These are phyloP conservation scores for Fomitiporia mediterranea DNA, from an alignment of 1,284 basidiomycete species.

Conservation along the genomic window DNA sequence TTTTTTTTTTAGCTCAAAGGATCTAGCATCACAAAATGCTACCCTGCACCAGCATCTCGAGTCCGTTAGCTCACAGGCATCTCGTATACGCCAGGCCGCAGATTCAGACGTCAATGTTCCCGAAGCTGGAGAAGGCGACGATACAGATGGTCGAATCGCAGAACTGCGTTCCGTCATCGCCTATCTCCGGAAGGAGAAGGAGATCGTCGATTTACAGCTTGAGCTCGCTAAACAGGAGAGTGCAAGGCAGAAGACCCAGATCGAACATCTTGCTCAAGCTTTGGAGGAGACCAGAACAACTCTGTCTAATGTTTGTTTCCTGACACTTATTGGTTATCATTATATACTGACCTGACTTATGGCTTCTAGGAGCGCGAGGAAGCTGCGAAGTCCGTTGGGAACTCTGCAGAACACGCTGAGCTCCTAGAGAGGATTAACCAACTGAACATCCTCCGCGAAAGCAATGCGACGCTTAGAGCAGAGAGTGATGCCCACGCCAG, in stretches of 20 bases:
- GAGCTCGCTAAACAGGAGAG: slow-evolving; percentile 85
- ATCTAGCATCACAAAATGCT: slow-evolving; percentile 73
- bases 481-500: slow-evolving; percentile 68
- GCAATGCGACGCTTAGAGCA: slow-evolving; percentile 78
- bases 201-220: slow-evolving; percentile 83
- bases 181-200: slow-evolving; percentile 85
- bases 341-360: slow-evolving; percentile 6
- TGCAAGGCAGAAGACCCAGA: slow-evolving; percentile 67
- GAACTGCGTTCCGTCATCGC: slow-evolving; percentile 79
- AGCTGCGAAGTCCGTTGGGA: slow-evolving; percentile 61
- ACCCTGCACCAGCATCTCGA: slow-evolving; percentile 84
- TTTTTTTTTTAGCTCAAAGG: slow-evolving; percentile 42
- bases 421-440: slow-evolving; percentile 86
- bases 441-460: slow-evolving; percentile 82
- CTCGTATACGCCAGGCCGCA: slow-evolving; percentile 68
- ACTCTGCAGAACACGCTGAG: slow-evolving; percentile 79
- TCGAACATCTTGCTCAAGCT: slow-evolving; percentile 66
- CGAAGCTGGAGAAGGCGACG: slow-evolving; percentile 42
- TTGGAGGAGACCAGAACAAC: slow-evolving; percentile 66
- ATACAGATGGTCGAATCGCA: slow-evolving; percentile 55
- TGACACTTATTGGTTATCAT: background rate
- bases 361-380: slow-evolving; percentile 71
- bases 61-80: slow-evolving; percentile 77
- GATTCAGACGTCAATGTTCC: slow-evolving; percentile 37
- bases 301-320: slow-evolving; percentile 52